Conservation (phyloP, 1,284 basidiomycete genomes). For the Retiboletus flavoniger region DNA sequence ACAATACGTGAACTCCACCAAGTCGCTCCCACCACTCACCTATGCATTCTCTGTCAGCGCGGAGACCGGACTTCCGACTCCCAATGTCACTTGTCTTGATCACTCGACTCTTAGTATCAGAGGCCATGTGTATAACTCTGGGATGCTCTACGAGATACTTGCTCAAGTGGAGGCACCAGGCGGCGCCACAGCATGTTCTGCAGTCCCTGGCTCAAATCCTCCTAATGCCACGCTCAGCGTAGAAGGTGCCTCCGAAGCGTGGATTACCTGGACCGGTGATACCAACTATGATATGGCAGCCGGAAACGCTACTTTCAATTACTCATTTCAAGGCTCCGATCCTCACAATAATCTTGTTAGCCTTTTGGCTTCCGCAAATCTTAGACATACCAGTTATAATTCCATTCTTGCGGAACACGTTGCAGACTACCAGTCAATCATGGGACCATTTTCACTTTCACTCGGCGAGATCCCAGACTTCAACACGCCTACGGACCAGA, state of each 20-base stretch:
- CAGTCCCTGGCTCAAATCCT: slow-evolving; percentile 27
- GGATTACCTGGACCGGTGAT: slow-evolving; percentile 68
- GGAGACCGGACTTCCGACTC: slow-evolving; percentile 50
- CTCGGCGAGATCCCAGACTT: slow-evolving; percentile 59
- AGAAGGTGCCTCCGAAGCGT: slow-evolving; percentile 44
- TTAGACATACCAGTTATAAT: slow-evolving; percentile 33
- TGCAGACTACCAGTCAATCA: slow-evolving; percentile 45
- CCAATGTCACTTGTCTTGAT: slow-evolving; percentile 62
- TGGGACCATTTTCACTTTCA: slow-evolving; percentile 53
- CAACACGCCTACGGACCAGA: slow-evolving; percentile 54
- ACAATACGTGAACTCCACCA: slow-evolving; percentile 48
- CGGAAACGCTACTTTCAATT: slow-evolving; percentile 53
- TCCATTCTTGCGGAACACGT: slow-evolving; percentile 47
- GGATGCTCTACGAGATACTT: slow-evolving; percentile 71
- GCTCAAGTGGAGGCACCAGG: slow-evolving; percentile 44
- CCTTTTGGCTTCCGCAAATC: slow-evolving; percentile 38
- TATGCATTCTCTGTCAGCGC: slow-evolving; percentile 52
- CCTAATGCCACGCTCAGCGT: slow-evolving; percentile 59
- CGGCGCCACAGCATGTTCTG: slow-evolving; percentile 36
- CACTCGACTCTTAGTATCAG: slow-evolving; percentile 54
- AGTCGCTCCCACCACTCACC: slow-evolving; percentile 40
- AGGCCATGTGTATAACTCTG: slow-evolving; percentile 50
- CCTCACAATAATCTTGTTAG: slow-evolving; percentile 51
- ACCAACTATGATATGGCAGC: slow-evolving; percentile 66
- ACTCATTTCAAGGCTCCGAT: slow-evolving; percentile 62